These are phyloP conservation scores for Colletotrichum caudatum DNA, from an alignment of 2,329 filamentous ascomycete species.

Conservation along the genomic window DNA sequence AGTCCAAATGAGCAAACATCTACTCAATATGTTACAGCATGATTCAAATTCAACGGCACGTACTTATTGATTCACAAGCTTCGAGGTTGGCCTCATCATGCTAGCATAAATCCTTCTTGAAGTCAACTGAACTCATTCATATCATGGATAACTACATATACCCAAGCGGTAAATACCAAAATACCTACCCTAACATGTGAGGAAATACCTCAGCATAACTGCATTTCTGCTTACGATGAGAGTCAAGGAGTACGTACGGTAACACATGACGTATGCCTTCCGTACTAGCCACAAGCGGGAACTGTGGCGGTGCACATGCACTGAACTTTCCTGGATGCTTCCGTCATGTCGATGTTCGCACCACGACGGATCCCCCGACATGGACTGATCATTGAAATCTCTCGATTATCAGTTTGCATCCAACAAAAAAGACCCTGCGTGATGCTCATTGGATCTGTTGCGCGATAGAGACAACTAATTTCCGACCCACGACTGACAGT, in stretches of 20 bases:
- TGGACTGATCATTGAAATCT: slow-evolving; percentile 17
- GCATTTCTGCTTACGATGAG: neutral
- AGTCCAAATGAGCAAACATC: neutral
- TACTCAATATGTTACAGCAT: neutral
- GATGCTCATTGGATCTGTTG: slow-evolving; percentile 14
- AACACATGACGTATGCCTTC: slow-evolving; percentile 9
- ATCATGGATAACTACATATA: neutral
- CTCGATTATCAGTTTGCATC: neutral
- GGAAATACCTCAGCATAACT: neutral
- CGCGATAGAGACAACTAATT: slow-evolving; percentile 7
- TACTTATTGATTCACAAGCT: neutral
- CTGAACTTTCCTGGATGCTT: slow-evolving; percentile 37
- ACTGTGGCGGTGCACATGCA: slow-evolving; percentile 29
- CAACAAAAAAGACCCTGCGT: neutral
- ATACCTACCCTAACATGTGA: too few species aligned
- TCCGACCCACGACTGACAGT: neutral
- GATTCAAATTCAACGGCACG: neutral
- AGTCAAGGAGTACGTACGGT: neutral
- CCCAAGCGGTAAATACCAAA: too few species aligned
- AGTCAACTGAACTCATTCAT: neutral
- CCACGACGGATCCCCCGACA: neutral
- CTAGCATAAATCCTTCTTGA: neutral
- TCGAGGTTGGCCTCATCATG: neutral
- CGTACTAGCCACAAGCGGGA: slow-evolving; percentile 26
- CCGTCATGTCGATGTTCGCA: slow-evolving; percentile 28